Percentiles rank a stretch among this genome's conserved stretches.
Conservation (phyloP, 2,329 filamentous ascomycete genomes). For the Sphaerulina populicola region DNA sequence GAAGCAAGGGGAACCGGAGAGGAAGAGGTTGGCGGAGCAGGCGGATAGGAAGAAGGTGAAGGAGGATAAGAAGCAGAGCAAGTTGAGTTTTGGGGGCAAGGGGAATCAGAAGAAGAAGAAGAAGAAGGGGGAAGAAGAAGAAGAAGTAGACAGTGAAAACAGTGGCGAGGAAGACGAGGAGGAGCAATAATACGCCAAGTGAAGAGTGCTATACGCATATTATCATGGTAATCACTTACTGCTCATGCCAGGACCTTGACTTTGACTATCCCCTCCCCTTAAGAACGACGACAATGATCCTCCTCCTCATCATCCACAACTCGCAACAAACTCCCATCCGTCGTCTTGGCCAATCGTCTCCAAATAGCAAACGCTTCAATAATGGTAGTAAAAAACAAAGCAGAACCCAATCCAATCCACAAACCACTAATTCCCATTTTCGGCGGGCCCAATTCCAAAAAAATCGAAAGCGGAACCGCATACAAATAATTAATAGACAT, state of each 20-base stretch:
- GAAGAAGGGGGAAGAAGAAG: conserved; percentile 1
- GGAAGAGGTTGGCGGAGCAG: conserved; percentile 67
- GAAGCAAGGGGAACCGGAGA: conserved; percentile 59
- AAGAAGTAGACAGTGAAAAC: not conserved
- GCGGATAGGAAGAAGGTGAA: conserved; percentile 65
- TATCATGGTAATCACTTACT: no score
- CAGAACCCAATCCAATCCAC: conserved; percentile 32
- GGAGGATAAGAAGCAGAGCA: conserved; percentile 41
- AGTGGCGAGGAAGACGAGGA: not conserved
- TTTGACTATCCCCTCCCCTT: no score
- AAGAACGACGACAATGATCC: no score
- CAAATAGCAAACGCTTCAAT: conserved; percentile 10
- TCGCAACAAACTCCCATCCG: conserved; percentile 6
- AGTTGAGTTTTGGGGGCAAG: conserved; percentile 30
- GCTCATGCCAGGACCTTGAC: no score
- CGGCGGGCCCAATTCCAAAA: conserved; percentile 32
- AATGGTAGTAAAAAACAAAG: not conserved
- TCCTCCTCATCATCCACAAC: no score
- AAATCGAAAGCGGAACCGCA: conserved; percentile 33
- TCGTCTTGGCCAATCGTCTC: conserved; percentile 6
- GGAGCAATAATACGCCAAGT: not conserved
- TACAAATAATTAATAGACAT: conserved; percentile 35
- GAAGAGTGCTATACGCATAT: no score
- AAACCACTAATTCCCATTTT: conserved; percentile 32
- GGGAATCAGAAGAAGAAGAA: conserved; percentile 22